Evolutionary conservation across 2,329 filamentous ascomycete species (phyloP).

Genomic region (Spiromastix sp.): DNA sequence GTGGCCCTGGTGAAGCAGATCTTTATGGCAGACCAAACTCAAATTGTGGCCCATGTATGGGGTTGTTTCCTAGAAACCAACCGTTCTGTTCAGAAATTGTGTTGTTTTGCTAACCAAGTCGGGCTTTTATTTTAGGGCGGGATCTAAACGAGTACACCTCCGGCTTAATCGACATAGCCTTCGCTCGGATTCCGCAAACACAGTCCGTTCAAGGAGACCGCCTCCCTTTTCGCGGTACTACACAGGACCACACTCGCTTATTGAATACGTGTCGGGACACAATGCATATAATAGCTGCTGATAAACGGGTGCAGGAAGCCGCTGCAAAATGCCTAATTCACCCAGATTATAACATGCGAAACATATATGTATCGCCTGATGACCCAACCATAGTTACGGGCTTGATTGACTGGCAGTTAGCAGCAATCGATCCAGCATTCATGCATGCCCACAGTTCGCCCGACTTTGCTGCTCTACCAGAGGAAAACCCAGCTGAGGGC

Average conservation of each 20-base stretch:
- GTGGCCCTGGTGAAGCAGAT: constrained; percentile 9
- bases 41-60: constrained; percentile 11
- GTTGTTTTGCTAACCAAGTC: no score
- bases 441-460: constrained; percentile 18
- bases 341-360: constrained; percentile 23
- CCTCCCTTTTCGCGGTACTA: constrained; percentile 10
- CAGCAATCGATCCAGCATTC: constrained; percentile 23
- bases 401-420: constrained; percentile 25
- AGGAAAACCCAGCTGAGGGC: constrained; percentile 10
- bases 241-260: constrained; percentile 8
- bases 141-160: constrained; percentile 8
- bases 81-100: no score
- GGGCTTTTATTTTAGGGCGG: constrained; percentile 6
- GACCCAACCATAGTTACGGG: constrained; percentile 21
- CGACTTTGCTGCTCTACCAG: constrained; percentile 19
- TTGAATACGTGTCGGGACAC: constrained; percentile 13
- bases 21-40: constrained; percentile 6
- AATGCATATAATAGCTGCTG: constrained; percentile 14
- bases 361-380: constrained; percentile 22
- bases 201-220: background rate
- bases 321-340: constrained; percentile 17
- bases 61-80: background rate
- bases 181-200: constrained; percentile 8
- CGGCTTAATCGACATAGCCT: constrained; percentile 11
- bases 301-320: constrained; percentile 14